Conservation (phyloP, 139 green algal species). For the Chlorella sp. region DNA sequence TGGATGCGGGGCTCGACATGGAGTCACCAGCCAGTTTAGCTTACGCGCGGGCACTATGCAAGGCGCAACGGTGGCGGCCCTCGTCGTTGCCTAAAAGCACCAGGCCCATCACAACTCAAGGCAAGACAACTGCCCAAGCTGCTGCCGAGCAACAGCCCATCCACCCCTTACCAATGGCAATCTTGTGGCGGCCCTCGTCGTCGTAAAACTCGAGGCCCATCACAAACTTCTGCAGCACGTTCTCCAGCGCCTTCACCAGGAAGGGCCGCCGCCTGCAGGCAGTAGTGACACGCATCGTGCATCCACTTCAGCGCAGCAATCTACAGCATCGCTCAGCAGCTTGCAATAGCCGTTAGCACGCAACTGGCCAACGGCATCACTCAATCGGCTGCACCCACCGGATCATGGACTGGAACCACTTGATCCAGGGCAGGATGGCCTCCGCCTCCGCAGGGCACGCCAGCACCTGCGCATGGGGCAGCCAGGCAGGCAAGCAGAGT, state of each 20-base stretch:
- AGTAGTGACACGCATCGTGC: background rate
- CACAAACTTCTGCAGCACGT: constrained; percentile 89
- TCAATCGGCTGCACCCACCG: background rate
- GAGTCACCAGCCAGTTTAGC: too few relatives aligned
- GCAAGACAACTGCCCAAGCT: too few relatives aligned
- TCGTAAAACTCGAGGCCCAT: constrained; percentile 92
- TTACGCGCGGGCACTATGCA: too few relatives aligned
- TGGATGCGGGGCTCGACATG: too few relatives aligned
- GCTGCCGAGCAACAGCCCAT: too few relatives aligned
- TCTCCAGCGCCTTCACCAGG: constrained; percentile 93
- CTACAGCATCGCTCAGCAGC: background rate
- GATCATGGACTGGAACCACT: constrained; percentile 86
- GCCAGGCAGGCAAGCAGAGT: background rate
- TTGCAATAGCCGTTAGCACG: background rate
- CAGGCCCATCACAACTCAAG: too few relatives aligned
- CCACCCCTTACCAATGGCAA: constrained; percentile 1
- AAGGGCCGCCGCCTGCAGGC: constrained; percentile 86
- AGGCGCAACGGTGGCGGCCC: too few relatives aligned
- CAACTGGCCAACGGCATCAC: background rate
- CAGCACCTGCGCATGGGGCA: constrained; percentile 65
- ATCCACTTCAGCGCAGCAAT: too few relatives aligned
- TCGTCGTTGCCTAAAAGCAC: too few relatives aligned
- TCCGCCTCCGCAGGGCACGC: constrained; percentile 55
- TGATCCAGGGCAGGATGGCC: constrained; percentile 84
- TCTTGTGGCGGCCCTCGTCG: constrained; percentile 67